These are phyloP conservation scores for Penicillium janthinellum DNA, from an alignment of 2,329 filamentous ascomycete genomes.

Conservation along the genomic window DNA sequence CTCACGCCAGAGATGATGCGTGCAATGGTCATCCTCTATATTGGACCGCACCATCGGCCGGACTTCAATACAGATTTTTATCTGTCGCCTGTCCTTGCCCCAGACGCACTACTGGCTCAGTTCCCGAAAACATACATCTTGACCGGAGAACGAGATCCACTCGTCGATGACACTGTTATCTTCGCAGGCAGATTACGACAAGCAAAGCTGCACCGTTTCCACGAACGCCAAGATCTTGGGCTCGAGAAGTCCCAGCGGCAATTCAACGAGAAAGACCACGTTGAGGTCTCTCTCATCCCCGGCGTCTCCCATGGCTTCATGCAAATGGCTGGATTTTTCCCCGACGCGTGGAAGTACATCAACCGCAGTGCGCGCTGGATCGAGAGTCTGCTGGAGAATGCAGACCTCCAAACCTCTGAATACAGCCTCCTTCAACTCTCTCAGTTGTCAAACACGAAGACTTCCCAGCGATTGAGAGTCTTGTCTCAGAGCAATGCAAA, in stretches of 20 bases:
- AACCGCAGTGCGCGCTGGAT: conserved; percentile 80
- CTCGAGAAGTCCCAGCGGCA: conserved; percentile 55
- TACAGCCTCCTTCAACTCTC: conserved; percentile 20
- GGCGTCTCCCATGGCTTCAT: conserved; percentile 93
- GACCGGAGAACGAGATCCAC: conserved; percentile 89
- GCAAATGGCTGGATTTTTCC: conserved; percentile 85
- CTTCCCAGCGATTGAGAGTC: conserved; percentile 1
- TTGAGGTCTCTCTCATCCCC: conserved; percentile 81
- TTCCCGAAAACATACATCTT: conserved; percentile 95
- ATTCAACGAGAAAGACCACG: conserved; percentile 73
- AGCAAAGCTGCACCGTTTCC: conserved; percentile 65
- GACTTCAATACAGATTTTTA: conserved; percentile 92
- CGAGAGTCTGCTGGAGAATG: conserved; percentile 65
- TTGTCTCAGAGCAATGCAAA: conserved; percentile 3
- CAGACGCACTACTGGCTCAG: conserved; percentile 76
- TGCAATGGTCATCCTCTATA: conserved; percentile 97
- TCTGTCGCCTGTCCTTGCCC: conserved; percentile 85
- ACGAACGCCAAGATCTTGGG: conserved; percentile 58
- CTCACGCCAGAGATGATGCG: conserved; percentile 98
- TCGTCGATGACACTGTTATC: conserved; percentile 96
- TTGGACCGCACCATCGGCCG: conserved; percentile 88
- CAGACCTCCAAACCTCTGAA: conserved; percentile 25
- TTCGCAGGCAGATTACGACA: conserved; percentile 87
- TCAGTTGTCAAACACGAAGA: background rate
- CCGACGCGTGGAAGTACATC: conserved; percentile 87